A percentile compares a stretch with the other conserved stretches of the same genome.
Conservation (phyloP, 495 filamentous ascomycete species). For the Neurospora tetraspora region DNA sequence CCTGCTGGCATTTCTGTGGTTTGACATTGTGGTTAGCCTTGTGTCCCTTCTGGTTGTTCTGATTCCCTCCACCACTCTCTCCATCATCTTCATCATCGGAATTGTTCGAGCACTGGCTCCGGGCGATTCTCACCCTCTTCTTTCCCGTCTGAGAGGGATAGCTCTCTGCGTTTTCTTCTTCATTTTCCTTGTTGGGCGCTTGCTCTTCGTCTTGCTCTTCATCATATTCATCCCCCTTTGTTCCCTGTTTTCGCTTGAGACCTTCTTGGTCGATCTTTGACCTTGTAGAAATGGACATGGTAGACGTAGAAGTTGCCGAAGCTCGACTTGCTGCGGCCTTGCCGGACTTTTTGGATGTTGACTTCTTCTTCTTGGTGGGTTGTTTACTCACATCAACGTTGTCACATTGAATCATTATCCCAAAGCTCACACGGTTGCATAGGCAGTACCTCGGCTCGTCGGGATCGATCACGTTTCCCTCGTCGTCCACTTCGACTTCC, state of each 20-base stretch:
- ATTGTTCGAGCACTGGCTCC: background rate
- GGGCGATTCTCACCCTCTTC: background rate
- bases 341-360: background rate
- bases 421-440: slow-evolving; percentile 85
- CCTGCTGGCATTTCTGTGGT: slow-evolving; percentile 51
- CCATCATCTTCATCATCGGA: background rate
- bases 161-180: background rate
- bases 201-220: background rate
- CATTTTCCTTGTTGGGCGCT: background rate
- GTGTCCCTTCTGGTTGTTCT: background rate
- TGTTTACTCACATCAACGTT: slow-evolving; percentile 66
- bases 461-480: slow-evolving; percentile 72
- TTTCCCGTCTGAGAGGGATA: background rate
- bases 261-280: background rate
- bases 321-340: background rate
- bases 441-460: slow-evolving; percentile 84
- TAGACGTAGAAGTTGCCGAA: background rate
- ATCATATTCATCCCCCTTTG: background rate
- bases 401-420: slow-evolving; percentile 92
- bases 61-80: background rate
- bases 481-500: slow-evolving; percentile 49
- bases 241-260: background rate
- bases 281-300: background rate
- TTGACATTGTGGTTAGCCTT: slow-evolving; percentile 7
- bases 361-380: background rate